Base-by-base conservation (phyloP, 495 filamentous ascomycete species). In the Penicillium pancosmium region DNA sequence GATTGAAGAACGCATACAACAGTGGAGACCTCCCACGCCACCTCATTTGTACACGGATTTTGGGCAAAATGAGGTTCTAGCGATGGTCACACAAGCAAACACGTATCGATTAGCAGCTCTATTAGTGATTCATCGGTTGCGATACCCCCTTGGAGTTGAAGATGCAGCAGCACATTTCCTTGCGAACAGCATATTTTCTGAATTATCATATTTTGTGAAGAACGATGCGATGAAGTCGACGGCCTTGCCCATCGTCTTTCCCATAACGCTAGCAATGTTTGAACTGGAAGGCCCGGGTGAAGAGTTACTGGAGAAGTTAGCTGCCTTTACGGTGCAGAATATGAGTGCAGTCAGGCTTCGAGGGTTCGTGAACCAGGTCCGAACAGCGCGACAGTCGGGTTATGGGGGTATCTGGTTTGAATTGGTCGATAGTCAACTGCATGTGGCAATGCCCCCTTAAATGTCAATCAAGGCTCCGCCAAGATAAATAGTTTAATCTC, bases 71-170 rank as follows among this genome's bases (percentile, higher is more conserved):
- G 71, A 74, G 31, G 55, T 70, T 23, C 31, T 66, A 8, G 62
- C 61, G 2, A 71, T 75, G 64, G 55, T 66, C 23, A 66, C 69
- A 5, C 73, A 76, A 60, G 71, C 73, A 7, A 66, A 59, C 19
- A 60, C 69, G 5, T 76, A 76, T 57, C 65, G 71, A 2, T 51
- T 69, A 3, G 72, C 68, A 1, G 65, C 51, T 25, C 65, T 76
- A 12, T 56, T 76, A 19, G 40, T 73, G 15, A 65, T 73, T 47
- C 73, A 76, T 35, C 68, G 70, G 2, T 57, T 73, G 44, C 72
- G 73, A 36, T 70, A 68, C 41, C 63, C 69, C 9, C 57, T 74
- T 0, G 68, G 68, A 13, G 46, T 65, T 25, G 56, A 70, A 33
- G 61, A 73, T 34, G 63, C 57, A 8, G 34, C 55, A 1, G 71